Conservation (phyloP, 176 grass and related monocot species). For the Stipa capillata region DNA sequence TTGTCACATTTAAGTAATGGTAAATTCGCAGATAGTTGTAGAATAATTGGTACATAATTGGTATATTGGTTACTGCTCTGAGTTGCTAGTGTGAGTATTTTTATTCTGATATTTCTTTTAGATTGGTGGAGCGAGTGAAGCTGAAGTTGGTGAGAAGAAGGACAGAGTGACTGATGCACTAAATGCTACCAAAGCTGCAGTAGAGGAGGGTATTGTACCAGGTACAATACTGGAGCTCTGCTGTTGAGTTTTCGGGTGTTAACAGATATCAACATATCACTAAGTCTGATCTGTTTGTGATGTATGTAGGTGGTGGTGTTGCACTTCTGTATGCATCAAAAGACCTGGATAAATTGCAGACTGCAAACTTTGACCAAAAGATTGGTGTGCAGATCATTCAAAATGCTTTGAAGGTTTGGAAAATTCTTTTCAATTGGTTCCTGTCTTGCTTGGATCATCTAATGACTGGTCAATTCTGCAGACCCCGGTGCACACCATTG, state of each 20-base stretch:
- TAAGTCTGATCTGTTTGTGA: neutral
- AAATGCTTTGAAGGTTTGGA: conserved; percentile 58
- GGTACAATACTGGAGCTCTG: neutral
- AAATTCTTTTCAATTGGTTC: neutral
- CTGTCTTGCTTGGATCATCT: neutral
- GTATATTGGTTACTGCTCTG: neutral
- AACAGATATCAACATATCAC: neutral
- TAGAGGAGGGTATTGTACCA: conserved; percentile 59
- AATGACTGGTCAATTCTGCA: conserved; percentile 29
- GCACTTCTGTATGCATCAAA: conserved; percentile 95
- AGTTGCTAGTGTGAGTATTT: neutral
- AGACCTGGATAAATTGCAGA: conserved; percentile 69
- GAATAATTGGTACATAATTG: neutral
- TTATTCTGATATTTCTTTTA: neutral
- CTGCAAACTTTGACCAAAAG: conserved; percentile 89
- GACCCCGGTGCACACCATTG: conserved; percentile 71
- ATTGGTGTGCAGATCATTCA: conserved; percentile 99
- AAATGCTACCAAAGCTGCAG: conserved; percentile 58
- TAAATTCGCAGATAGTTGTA: neutral
- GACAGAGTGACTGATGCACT: conserved; percentile 55
- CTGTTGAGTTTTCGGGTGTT: neutral
- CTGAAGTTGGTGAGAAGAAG: conserved; percentile 54
- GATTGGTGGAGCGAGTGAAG: conserved; percentile 55
- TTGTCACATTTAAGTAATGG: neutral
- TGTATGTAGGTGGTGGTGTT: conserved; percentile 68